Evolutionary conservation across 257 asterid genomes (phyloP), one percentile per base, ranked within the genome.

Genomic region (Henckelia pumila): DNA sequence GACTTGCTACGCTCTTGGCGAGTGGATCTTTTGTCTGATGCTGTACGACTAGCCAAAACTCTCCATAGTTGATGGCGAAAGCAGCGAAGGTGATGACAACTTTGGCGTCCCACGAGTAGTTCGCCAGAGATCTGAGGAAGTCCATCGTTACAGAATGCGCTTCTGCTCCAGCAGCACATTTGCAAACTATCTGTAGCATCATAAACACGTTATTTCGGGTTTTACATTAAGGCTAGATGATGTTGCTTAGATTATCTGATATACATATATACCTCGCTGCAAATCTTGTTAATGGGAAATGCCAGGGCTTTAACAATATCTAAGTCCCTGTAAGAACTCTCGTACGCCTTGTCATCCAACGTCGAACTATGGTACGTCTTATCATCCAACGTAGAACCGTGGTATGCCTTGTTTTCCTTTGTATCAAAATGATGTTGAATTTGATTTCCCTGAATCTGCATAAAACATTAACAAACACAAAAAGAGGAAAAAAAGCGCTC

Each of bases 41-140:
- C 8, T 87, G 89, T 78, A 76, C 82, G 22, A 83, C 81, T 28
- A 88, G 85, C 88, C 89, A 85, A 75, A 83, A 88, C 73, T 85
- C 95, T 47, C 92, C 95, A 67, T 83, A 88, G 76, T 77, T 80
- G 78, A 83, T 67, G 35, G 89, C 72, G 33, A 88, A 83, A 23
- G 88, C 88, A 0, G 88, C 89, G 5, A 81, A 67, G 33, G 80
- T 59, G 8, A 88, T 76, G 14, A 80, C 85, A 3, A 75, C 77
- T 78, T 88, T 88, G 19, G 89, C 89, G 3, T 81, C 95, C 92
- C 92, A 88, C 0, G 82, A 37, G 77, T 81, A 80, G 74, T 64
- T 69, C 17, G 85, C 73, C 5, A 88, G 80, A 16, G 81, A 44
- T 3, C 47, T 68, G n/a, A 88, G 83, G 49, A 88, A 74, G 17